These are phyloP conservation scores for Saccharum officinarum DNA, from an alignment of 176 grass and related monocot genomes.

Conservation along the genomic window DNA sequence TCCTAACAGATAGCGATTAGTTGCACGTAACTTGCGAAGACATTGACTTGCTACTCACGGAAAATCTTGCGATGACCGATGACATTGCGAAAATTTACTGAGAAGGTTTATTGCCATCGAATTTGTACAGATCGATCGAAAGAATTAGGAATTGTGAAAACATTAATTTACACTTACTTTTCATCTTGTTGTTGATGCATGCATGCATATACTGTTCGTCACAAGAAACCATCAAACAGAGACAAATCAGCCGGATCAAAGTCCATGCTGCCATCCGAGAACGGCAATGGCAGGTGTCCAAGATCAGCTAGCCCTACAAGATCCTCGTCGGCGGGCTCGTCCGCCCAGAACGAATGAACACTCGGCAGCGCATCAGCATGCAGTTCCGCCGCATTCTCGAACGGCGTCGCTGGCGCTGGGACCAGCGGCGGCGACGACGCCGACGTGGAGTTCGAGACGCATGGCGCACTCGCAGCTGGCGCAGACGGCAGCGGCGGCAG, in stretches of 20 bases:
- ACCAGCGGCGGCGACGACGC: neutral
- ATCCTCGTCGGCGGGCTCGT: neutral
- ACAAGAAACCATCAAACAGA: constrained; percentile 4
- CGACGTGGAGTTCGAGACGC: neutral
- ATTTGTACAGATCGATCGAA: neutral
- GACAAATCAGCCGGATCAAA: neutral
- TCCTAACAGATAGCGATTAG: neutral
- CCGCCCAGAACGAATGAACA: neutral
- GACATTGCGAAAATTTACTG: neutral
- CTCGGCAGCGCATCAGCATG: neutral
- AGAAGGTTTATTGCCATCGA: neutral
- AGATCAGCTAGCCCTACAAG: constrained; percentile 14
- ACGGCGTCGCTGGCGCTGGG: neutral
- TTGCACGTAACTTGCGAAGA: neutral
- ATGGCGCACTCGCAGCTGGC: neutral
- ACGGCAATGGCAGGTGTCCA: constrained; percentile 17
- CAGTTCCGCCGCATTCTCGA: rapidly evolving
- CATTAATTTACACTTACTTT: neutral
- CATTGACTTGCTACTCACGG: neutral
- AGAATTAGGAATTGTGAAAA: neutral
- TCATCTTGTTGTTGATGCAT: neutral
- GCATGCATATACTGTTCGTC: neutral
- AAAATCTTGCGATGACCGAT: neutral
- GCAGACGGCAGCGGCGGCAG: neutral
- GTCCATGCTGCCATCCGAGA: neutral